phyloP scores from a whole-genome alignment of 2,329 filamentous ascomycete genomes.

The Emydomyces testavorans region DNA sequence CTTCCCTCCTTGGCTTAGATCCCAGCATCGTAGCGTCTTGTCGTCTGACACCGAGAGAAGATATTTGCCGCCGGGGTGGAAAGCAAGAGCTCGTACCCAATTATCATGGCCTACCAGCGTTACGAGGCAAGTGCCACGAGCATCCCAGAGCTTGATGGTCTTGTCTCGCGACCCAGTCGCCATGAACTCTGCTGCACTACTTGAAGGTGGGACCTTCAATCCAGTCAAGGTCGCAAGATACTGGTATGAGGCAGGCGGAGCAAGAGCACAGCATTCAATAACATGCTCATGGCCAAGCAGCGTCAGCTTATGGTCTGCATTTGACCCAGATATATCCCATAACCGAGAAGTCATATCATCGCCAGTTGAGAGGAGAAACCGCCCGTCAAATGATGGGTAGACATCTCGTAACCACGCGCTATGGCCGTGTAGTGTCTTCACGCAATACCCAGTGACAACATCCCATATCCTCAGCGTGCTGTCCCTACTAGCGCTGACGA shows the following conservation, averaged over 20 bases:
- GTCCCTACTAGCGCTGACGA: slow-evolving; percentile 78
- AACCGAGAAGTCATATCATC: slow-evolving; percentile 70
- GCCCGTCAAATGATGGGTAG: slow-evolving; percentile 67
- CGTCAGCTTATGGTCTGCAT: slow-evolving; percentile 66
- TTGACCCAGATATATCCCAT: slow-evolving; percentile 69
- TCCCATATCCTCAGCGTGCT: slow-evolving; percentile 84
- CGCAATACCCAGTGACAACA: slow-evolving; percentile 80
- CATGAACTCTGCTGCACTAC: slow-evolving; percentile 71
- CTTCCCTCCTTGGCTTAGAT: too few relatives aligned
- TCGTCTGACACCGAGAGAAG: too few relatives aligned
- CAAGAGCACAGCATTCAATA: slow-evolving; percentile 76
- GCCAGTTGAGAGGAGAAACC: slow-evolving; percentile 69
- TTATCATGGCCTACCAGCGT: slow-evolving; percentile 84
- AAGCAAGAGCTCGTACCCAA: slow-evolving; percentile 77
- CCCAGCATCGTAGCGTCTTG: too few relatives aligned
- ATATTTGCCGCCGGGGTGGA: slow-evolving; percentile 88
- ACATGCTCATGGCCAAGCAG: slow-evolving; percentile 78
- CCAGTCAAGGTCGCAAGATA: slow-evolving; percentile 67
- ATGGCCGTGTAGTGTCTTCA: slow-evolving; percentile 80
- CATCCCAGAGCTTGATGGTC: slow-evolving; percentile 80
- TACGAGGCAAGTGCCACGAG: slow-evolving; percentile 70
- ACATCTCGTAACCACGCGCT: slow-evolving; percentile 87
- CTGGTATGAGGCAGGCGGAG: slow-evolving; percentile 65
- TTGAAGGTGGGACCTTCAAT: slow-evolving; percentile 65
- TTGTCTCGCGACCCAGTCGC: slow-evolving; percentile 86